A percentile compares a stretch with the other conserved stretches of the same genome.
Evolutionary conservation across 1,139 yeast species (phyloP).

Genomic region (Torulaspora pretoriensis): DNA sequence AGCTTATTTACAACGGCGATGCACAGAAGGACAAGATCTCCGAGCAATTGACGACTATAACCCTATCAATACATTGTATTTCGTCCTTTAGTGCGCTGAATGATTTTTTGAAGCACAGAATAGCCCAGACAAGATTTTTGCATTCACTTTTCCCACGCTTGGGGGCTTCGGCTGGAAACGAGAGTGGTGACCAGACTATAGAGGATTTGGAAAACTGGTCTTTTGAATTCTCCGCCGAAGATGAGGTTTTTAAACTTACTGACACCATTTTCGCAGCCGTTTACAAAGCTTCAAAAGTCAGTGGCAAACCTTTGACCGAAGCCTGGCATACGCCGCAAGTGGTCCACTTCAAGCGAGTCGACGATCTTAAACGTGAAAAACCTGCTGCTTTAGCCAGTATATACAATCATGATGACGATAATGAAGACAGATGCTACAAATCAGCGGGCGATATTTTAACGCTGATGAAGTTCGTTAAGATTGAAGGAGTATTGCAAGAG

Average conservation of each 20-base stretch:
- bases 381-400: constrained; percentile 17
- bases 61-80: constrained; percentile 79
- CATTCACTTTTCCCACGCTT: constrained; percentile 24
- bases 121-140: constrained; percentile 30
- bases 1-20: constrained; percentile 39
- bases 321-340: constrained; percentile 59
- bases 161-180: constrained; percentile 8
- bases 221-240: constrained; percentile 61
- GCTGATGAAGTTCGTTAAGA: constrained; percentile 50
- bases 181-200: constrained; percentile 5
- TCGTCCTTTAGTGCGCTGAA: constrained; percentile 77
- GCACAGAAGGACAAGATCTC: constrained; percentile 37
- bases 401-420: constrained; percentile 37
- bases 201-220: constrained; percentile 37
- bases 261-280: constrained; percentile 81
- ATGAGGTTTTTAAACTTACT: constrained; percentile 58
- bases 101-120: constrained; percentile 50
- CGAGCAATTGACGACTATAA: constrained; percentile 40
- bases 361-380: constrained; percentile 24
- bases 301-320: constrained; percentile 42
- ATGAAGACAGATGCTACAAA: constrained; percentile 39
- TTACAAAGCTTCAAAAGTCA: constrained; percentile 49
- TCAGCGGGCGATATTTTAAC: constrained; percentile 50
- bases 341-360: constrained; percentile 45
- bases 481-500: constrained; percentile 39